A percentile compares a stretch with the other conserved stretches of the same genome.
Evolutionary conservation across 176 grass and related monocot species (phyloP).

Genomic region (Pontederia paniculata): DNA sequence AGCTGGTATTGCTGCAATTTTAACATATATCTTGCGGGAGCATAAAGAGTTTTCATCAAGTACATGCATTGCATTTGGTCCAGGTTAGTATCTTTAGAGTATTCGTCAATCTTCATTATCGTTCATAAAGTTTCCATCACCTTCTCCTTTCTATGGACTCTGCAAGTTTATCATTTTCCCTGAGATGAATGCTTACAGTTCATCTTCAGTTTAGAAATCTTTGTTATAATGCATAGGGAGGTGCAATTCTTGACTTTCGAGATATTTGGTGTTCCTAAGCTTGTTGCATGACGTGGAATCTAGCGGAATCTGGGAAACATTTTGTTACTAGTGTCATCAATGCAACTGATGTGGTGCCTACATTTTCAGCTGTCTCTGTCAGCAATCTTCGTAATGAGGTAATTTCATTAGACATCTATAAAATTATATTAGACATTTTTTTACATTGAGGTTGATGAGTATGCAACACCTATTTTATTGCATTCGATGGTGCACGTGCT

Average conservation of each 20-base stretch:
- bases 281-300: constrained; percentile 79
- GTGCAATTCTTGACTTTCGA: not conserved
- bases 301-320: constrained; percentile 63
- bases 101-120: too few relatives aligned
- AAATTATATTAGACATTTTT: too few relatives aligned
- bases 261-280: constrained; percentile 37
- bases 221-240: not conserved
- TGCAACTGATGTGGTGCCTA: constrained; percentile 66
- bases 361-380: constrained; percentile 60
- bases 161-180: too few relatives aligned
- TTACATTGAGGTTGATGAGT: too few relatives aligned
- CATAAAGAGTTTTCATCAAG: constrained; percentile 55
- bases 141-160: too few relatives aligned
- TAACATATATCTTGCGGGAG: constrained; percentile 92
- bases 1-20: constrained; percentile 63
- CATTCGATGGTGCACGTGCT: too few relatives aligned
- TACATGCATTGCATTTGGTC: constrained; percentile 80
- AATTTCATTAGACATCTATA: constrained; percentile 15
- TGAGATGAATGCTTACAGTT: too few relatives aligned
- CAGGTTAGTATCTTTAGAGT: constrained; percentile 53
- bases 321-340: constrained; percentile 83
- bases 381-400: constrained; percentile 64
- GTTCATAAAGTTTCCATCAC: too few relatives aligned
- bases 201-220: not conserved
- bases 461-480: too few relatives aligned